Evolutionary conservation across 352 stramenopile genomes (phyloP).

Genomic region (Thraustotheca clavata): DNA sequence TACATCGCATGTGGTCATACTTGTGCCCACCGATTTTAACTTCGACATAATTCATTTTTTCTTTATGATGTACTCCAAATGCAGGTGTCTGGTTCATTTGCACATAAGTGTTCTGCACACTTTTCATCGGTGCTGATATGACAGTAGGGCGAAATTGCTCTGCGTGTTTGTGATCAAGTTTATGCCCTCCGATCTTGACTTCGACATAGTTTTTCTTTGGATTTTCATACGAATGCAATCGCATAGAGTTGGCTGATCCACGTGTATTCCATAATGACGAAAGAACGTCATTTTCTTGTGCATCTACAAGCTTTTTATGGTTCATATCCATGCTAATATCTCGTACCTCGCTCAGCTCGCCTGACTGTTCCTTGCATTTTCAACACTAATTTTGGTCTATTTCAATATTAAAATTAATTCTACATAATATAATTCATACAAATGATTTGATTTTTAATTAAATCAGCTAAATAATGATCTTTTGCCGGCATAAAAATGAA

Average conservation of each 20-base stretch:
- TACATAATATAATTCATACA: too few relatives aligned
- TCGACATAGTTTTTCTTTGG: conserved; percentile 34
- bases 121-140: conserved; percentile 31
- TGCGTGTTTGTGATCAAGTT: conserved; percentile 42
- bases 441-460: too few relatives aligned
- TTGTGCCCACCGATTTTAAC: conserved; percentile 73
- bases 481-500: too few relatives aligned
- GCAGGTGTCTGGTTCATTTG: not conserved
- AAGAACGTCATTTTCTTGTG: not conserved
- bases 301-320: not conserved
- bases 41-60: conserved; percentile 16
- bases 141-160: not conserved
- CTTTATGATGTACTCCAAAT: conserved; percentile 14
- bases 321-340: not conserved
- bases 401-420: too few relatives aligned
- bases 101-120: conserved; percentile 10
- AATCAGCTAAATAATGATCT: too few relatives aligned
- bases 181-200: conserved; percentile 68
- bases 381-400: too few relatives aligned
- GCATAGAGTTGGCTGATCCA: conserved; percentile 26
- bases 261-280: conserved; percentile 2
- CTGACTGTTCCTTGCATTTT: not conserved
- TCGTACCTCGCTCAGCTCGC: not conserved
- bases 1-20: conserved; percentile 36
- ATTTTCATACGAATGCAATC: conserved; percentile 49